These are phyloP conservation scores for Sclerotinia sclerotiorum DNA, from an alignment of 2,329 filamentous ascomycete genomes.

Conservation along the genomic window DNA sequence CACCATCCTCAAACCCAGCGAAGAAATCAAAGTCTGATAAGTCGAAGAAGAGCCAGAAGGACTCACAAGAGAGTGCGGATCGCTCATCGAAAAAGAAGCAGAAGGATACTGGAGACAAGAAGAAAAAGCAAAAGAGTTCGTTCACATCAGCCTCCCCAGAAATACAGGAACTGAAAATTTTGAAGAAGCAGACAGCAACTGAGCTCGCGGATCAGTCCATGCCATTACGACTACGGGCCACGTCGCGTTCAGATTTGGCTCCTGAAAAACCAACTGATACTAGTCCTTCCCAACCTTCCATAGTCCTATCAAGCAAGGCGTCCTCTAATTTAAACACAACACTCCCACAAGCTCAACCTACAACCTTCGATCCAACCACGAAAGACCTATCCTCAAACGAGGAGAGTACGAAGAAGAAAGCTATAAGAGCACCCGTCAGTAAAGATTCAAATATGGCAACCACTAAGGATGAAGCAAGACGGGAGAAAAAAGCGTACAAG, in stretches of 20 bases:
- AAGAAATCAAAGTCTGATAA: slow-evolving; percentile 22
- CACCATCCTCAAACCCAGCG: slow-evolving; percentile 17
- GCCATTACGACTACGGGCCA: background rate
- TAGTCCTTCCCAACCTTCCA: background rate
- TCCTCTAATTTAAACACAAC: background rate
- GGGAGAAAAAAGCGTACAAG: slow-evolving; percentile 13
- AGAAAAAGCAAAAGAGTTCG: slow-evolving; percentile 33
- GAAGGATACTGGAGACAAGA: slow-evolving; percentile 29
- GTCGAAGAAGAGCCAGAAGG: slow-evolving; percentile 20
- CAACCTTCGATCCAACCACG: background rate
- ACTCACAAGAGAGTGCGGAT: slow-evolving; percentile 22
- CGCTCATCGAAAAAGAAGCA: slow-evolving; percentile 34
- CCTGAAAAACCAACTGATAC: slow-evolving; percentile 9
- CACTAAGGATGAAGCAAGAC: background rate
- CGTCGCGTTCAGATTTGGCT: slow-evolving; percentile 2
- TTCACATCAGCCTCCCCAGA: background rate
- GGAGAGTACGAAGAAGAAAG: background rate
- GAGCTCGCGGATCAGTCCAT: slow-evolving; percentile 7
- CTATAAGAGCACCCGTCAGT: background rate
- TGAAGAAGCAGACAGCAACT: slow-evolving; percentile 8
- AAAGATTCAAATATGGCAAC: background rate
- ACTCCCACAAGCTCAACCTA: background rate
- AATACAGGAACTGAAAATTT: slow-evolving; percentile 10
- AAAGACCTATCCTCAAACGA: background rate
- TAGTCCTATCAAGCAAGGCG: background rate